These are phyloP conservation scores for Rhazya stricta DNA, from an alignment of 257 asterid genomes.

Conservation along the genomic window DNA sequence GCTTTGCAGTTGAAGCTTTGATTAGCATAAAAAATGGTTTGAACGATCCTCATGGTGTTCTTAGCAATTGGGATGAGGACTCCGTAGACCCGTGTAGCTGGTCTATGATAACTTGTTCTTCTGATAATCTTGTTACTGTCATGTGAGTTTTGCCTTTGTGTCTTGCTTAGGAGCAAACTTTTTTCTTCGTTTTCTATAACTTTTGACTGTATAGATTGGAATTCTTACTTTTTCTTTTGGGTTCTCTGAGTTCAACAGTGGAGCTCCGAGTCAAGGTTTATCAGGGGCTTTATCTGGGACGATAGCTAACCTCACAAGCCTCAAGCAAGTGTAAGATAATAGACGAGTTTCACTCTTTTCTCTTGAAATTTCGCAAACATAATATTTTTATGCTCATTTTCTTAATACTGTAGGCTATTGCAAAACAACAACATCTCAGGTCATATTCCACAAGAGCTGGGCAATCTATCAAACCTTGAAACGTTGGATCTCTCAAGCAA, in stretches of 20 bases:
- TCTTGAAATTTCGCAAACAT: neutral
- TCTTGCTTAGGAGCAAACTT: neutral
- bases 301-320: conserved; percentile 85
- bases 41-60: conserved; percentile 79
- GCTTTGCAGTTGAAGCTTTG: conserved; percentile 62
- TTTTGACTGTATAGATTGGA: neutral
- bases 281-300: conserved; percentile 77
- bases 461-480: conserved; percentile 65
- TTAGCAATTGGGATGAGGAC: conserved; percentile 86
- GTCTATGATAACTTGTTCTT: conserved; percentile 91
- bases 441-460: conserved; percentile 72
- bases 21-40: conserved; percentile 46
- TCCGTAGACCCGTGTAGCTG: conserved; percentile 98
- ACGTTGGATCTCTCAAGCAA: conserved; percentile 88
- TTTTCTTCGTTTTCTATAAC: neutral
- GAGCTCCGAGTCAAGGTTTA: conserved; percentile 95
- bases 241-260: conserved; percentile 37
- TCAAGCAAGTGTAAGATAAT: conserved; percentile 77
- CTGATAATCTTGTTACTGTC: conserved; percentile 73
- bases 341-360: neutral
- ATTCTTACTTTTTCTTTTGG: conserved; percentile 9
- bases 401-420: conserved; percentile 46
- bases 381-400: conserved; percentile 4
- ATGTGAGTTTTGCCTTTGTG: conserved; percentile 36
- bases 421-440: conserved; percentile 86